Conservation (phyloP, 495 filamentous ascomycete species). For the Collariella sp. region DNA sequence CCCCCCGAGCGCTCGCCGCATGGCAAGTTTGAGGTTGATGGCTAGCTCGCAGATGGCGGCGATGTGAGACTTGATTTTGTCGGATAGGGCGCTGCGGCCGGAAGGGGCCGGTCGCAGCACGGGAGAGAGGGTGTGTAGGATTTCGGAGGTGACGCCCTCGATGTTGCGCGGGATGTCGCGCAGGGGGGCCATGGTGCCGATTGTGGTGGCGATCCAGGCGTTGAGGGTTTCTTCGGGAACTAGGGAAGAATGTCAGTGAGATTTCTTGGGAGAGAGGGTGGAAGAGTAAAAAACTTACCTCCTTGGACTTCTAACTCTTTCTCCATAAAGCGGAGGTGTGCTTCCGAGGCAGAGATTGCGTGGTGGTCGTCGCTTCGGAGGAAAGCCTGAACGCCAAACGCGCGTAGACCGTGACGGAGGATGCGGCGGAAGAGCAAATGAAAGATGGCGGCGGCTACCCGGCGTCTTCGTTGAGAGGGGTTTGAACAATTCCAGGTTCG, state of each 20-base stretch:
- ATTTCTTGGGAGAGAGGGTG: neutral
- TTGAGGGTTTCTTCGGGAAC: neutral
- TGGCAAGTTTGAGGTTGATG: conserved; percentile 9
- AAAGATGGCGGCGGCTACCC: conserved; percentile 13
- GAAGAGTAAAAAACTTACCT: neutral
- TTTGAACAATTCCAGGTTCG: neutral
- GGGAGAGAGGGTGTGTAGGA: neutral
- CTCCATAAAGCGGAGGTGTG: conserved; percentile 1
- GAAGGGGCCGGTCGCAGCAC: neutral
- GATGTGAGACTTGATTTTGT: neutral
- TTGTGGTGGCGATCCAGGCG: conserved; percentile 2
- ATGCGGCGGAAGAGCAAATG: conserved; percentile 12
- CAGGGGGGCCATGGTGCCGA: neutral
- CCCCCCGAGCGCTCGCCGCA: neutral
- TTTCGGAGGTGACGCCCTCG: neutral
- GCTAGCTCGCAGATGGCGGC: conserved; percentile 9
- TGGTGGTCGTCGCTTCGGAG: neutral
- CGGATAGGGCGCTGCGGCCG: neutral
- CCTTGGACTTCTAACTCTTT: neutral
- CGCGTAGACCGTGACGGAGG: conserved; percentile 9
- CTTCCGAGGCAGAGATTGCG: conserved; percentile 2
- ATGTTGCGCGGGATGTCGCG: neutral
- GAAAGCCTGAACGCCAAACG: conserved; percentile 10
- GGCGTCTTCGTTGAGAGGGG: neutral
- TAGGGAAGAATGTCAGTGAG: neutral